Percentiles rank a stretch among this genome's conserved stretches.
These are phyloP conservation scores for Leccinum aurantiacum DNA, from an alignment of 768 basidiomycete species.

Conservation along the genomic window DNA sequence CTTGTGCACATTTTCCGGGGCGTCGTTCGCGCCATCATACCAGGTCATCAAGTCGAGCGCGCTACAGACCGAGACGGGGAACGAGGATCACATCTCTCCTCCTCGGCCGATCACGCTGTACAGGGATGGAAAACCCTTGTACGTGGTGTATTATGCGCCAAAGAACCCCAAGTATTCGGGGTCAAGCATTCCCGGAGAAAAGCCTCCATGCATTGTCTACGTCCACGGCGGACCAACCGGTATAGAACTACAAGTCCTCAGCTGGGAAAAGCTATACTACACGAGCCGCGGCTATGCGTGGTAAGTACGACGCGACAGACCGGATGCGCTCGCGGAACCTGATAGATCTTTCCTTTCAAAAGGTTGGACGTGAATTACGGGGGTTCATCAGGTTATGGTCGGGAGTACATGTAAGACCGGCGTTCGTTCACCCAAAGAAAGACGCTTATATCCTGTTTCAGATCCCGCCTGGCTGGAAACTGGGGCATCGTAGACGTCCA, in stretches of 20 bases:
- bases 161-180: conserved; percentile 60
- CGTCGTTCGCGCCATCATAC: conserved; percentile 26
- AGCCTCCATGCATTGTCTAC: conserved; percentile 64
- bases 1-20: conserved; percentile 26
- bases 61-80: conserved; percentile 8
- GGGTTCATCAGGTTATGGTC: conserved; percentile 74
- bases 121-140: conserved; percentile 42
- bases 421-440: not conserved
- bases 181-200: conserved; percentile 46
- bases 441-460: conserved; percentile 20
- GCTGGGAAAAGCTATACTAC: conserved; percentile 60
- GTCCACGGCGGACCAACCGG: conserved; percentile 75
- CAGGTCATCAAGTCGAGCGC: conserved; percentile 27
- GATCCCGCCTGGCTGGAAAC: conserved; percentile 51
- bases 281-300: conserved; percentile 73
- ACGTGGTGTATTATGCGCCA: conserved; percentile 69
- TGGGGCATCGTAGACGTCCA: conserved; percentile 78
- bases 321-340: not conserved
- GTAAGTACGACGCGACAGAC: conserved; percentile 35
- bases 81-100: conserved; percentile 40
- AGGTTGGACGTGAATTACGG: conserved; percentile 79
- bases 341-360: not conserved
- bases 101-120: conserved; percentile 49
- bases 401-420: conserved; percentile 51
- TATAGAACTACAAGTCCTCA: conserved; percentile 45